Percentiles rank a stretch among this genome's conserved stretches.
Evolutionary conservation across 2,329 filamentous ascomycete genomes (phyloP).

Genomic region (Stagonosporopsis tanaceti): DNA sequence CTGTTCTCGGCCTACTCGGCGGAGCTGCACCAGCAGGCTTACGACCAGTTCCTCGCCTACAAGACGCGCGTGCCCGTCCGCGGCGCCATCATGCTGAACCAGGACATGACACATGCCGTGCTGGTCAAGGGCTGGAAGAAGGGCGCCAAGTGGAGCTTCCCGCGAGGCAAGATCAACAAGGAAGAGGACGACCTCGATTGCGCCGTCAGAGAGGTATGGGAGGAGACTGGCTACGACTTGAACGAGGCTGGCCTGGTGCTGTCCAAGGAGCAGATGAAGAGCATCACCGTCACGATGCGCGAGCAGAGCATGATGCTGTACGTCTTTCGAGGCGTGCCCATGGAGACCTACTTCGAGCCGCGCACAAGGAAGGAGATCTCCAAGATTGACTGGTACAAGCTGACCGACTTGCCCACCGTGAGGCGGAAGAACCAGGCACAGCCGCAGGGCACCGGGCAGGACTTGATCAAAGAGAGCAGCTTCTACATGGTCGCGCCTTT

Average conservation of each 20-base stretch:
- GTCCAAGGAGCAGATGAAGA: slow-evolving; percentile 73
- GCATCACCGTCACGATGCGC: slow-evolving; percentile 86
- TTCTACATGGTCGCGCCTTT: slow-evolving; percentile 99
- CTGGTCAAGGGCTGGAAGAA: slow-evolving; percentile 99
- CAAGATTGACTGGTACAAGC: slow-evolving; percentile 92
- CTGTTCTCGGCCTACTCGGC: slow-evolving; percentile 82
- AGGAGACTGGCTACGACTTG: slow-evolving; percentile 93
- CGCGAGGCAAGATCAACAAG: slow-evolving; percentile 97
- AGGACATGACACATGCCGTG: slow-evolving; percentile 91
- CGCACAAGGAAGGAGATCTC: slow-evolving; percentile 96
- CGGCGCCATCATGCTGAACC: slow-evolving; percentile 90
- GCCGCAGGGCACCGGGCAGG: slow-evolving; percentile 62
- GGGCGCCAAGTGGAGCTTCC: slow-evolving; percentile 94
- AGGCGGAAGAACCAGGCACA: slow-evolving; percentile 71
- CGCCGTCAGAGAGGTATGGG: slow-evolving; percentile 91
- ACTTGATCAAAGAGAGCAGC: slow-evolving; percentile 75
- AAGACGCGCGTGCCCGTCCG: slow-evolving; percentile 94
- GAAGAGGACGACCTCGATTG: slow-evolving; percentile 94
- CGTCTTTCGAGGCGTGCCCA: slow-evolving; percentile 87
- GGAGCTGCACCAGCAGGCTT: slow-evolving; percentile 81
- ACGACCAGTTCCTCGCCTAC: slow-evolving; percentile 91
- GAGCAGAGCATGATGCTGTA: slow-evolving; percentile 94
- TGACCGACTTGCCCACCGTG: slow-evolving; percentile 85
- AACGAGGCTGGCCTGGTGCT: slow-evolving; percentile 77
- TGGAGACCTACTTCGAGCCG: slow-evolving; percentile 87